Conservation (phyloP, 2,329 filamentous ascomycete species). For the Scytalidium sp. region DNA sequence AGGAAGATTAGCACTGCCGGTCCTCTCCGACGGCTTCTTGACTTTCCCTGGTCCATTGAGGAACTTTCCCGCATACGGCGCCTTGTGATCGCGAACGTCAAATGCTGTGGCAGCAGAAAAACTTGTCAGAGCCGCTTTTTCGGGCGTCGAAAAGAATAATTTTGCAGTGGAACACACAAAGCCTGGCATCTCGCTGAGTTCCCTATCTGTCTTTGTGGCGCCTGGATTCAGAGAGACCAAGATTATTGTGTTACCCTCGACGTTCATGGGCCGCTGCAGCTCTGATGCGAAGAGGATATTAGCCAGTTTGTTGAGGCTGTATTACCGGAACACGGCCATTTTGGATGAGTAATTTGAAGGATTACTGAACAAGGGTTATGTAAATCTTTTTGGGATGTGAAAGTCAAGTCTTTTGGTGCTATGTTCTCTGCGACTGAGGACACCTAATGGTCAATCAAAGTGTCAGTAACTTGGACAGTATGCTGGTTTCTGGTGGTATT, state of each 20-base stretch:
- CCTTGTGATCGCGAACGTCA: neutral
- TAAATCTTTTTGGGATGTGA: neutral
- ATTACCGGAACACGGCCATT: neutral
- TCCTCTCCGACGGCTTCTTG: neutral
- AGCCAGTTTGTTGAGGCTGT: neutral
- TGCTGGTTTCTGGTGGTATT: too few species aligned
- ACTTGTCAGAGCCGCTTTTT: conserved; percentile 2
- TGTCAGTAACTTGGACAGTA: too few species aligned
- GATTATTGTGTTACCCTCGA: conserved; percentile 1
- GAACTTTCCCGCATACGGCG: neutral
- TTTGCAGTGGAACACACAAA: neutral
- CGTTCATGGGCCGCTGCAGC: conserved; percentile 4
- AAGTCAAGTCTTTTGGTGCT: neutral
- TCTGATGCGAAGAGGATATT: conserved; percentile 23
- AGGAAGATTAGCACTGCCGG: too few species aligned
- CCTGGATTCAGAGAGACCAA: conserved; percentile 6
- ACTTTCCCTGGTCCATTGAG: neutral
- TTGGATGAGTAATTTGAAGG: too few species aligned
- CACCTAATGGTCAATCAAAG: too few species aligned
- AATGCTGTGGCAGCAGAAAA: conserved; percentile 7
- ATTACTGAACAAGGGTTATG: neutral
- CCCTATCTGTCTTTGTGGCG: neutral
- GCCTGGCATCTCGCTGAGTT: neutral
- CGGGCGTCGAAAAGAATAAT: neutral
- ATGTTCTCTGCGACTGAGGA: neutral